Evolutionary conservation across 495 filamentous ascomycete species (phyloP).

Genomic region (Penicillium coprophilum): DNA sequence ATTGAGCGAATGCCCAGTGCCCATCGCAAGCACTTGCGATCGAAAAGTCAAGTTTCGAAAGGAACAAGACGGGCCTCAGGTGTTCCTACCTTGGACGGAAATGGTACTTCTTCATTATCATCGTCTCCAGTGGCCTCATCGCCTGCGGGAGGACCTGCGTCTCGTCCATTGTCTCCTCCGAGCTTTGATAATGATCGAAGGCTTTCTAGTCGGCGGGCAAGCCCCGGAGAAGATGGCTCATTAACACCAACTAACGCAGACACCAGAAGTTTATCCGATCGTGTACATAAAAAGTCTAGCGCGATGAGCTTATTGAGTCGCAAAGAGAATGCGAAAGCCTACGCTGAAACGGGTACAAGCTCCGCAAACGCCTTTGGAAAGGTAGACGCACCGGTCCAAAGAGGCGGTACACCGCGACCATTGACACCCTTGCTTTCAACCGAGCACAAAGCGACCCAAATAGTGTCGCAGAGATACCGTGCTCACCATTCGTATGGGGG

Average conservation of each 20-base stretch:
- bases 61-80: constrained; percentile 34
- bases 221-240: constrained; percentile 36
- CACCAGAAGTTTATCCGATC: constrained; percentile 30
- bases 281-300: constrained; percentile 64
- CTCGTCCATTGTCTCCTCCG: constrained; percentile 43
- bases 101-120: constrained; percentile 29
- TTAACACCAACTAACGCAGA: constrained; percentile 41
- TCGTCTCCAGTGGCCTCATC: constrained; percentile 44
- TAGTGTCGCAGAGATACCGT: constrained; percentile 35
- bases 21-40: constrained; percentile 55
- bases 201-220: constrained; percentile 26
- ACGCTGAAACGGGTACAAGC: constrained; percentile 80
- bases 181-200: constrained; percentile 35
- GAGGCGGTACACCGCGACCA: constrained; percentile 31
- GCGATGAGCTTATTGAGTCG: constrained; percentile 80
- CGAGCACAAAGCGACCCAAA: constrained; percentile 29
- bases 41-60: constrained; percentile 45
- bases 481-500: constrained; percentile 76
- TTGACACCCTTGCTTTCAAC: constrained; percentile 33
- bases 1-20: constrained; percentile 68
- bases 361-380: constrained; percentile 82
- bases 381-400: constrained; percentile 66
- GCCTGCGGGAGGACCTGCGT: constrained; percentile 37
- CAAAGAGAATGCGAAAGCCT: constrained; percentile 74
- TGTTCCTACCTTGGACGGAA: constrained; percentile 22